phyloP scores from a whole-genome alignment of 805 yeast species.

The Myxozyma vanderwaltii region DNA sequence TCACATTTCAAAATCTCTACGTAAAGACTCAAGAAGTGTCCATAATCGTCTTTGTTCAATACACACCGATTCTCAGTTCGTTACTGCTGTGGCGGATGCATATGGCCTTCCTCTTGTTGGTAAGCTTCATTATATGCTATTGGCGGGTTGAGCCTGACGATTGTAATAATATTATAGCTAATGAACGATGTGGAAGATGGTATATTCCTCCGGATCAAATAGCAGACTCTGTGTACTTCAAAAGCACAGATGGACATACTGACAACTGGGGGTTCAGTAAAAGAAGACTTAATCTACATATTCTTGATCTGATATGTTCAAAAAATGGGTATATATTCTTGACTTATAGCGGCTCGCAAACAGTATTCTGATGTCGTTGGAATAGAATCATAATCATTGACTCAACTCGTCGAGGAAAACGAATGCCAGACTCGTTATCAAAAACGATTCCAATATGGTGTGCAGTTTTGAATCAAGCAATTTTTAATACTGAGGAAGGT shows the following conservation, averaged over 20 bases:
- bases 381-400: conserved; percentile 60
- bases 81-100: conserved; percentile 46
- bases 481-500: conserved; percentile 50
- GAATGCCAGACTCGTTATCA: conserved; percentile 82
- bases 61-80: conserved; percentile 58
- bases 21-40: conserved; percentile 54
- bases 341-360: too few species aligned
- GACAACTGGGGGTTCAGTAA: conserved; percentile 77
- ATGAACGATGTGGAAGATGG: conserved; percentile 89
- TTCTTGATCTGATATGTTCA: conserved; percentile 52
- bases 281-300: conserved; percentile 72
- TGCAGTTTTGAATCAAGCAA: conserved; percentile 64
- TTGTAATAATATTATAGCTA: conserved; percentile 57
- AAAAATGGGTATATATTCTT: conserved; percentile 45
- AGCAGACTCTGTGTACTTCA: conserved; percentile 66
- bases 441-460: conserved; percentile 94
- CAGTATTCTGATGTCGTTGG: too few species aligned
- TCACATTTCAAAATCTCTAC: conserved; percentile 46
- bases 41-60: conserved; percentile 74
- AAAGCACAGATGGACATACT: conserved; percentile 89
- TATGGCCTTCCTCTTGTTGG: conserved; percentile 43
- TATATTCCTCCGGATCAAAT: conserved; percentile 56
- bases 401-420: conserved; percentile 82
- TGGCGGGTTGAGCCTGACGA: not conserved
- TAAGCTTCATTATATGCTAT: not conserved